Conservation (phyloP, 345 rosid genomes). For the Ceriops tagal region DNA sequence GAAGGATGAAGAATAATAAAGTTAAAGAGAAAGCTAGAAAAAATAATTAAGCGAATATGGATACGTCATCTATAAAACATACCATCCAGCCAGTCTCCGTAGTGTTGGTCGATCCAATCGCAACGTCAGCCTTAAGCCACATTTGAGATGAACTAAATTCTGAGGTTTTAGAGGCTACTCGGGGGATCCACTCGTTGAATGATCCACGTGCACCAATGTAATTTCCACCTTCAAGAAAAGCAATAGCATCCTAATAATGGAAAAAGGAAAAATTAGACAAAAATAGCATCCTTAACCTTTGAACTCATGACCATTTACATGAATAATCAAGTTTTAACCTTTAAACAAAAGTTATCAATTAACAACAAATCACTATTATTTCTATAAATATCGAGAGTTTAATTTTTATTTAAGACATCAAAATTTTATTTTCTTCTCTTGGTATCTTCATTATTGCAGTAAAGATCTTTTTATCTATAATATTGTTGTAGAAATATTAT, state of each 20-base stretch:
- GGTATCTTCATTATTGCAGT: no score
- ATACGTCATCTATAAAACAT: background rate
- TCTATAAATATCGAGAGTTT: no score
- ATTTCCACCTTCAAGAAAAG: background rate
- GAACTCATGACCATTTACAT: no score
- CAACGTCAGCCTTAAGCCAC: background rate
- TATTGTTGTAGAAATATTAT: no score
- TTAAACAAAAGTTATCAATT: no score
- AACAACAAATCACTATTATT: no score
- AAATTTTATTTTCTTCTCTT: no score
- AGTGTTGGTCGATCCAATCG: accelerated
- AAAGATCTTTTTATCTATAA: no score
- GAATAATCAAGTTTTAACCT: no score
- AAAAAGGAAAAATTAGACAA: background rate
- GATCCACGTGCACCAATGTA: background rate
- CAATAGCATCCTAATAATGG: background rate
- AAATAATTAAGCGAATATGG: background rate
- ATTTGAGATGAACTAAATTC: background rate
- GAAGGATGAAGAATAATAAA: background rate
- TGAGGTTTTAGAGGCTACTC: background rate
- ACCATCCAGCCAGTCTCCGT: background rate
- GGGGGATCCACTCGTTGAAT: background rate
- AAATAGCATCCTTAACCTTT: no score
- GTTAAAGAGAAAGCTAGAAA: background rate
- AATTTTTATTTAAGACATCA: no score